Evolutionary conservation across 306 rosid species (phyloP), one percentile per base, ranked within the genome.

Genomic region (Lathyrus tuberosus): DNA sequence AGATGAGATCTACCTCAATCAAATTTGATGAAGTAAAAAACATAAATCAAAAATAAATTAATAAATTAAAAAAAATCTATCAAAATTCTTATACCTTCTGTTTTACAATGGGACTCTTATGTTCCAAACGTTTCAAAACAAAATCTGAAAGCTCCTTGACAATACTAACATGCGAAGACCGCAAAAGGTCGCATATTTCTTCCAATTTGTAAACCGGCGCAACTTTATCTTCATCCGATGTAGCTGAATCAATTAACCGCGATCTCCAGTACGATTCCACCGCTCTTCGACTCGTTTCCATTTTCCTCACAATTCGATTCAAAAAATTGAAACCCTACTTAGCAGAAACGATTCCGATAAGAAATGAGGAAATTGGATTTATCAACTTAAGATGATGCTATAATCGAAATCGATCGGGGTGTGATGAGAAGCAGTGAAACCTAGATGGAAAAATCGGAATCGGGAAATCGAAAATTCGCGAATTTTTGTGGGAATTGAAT

Each of bases 271-370:
- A 95, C 38, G 99, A 87, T 73, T 95, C 99, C 75, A 95, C 99
- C 37, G 97, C 99, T 87, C 99, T 87, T 60, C 99, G 81, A 82
- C 99, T 91, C 62, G 97, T 79, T 74, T 95, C 99, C 99, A 95
- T 95, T 61, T 38, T 35, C 87, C 30, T 54, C 80, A 69, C 70
- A 71, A 76, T 44, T 68, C 42, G 33, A 58, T 26, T 47, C 33
- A 22, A 16, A 24, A 71, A 75, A 26, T 37, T 72, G 68, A 77
- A 76, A 59, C 53, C 62, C 64, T 8, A 13, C 16, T 9, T 35
- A 5, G 30, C 10, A 31, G 61, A 71, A 73, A 69, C 38, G 74
- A 64, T 48, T 38, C 73, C 62, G 66, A 57, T 8, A 3, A 10
- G 9, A 22, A 48, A 49, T 59, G 62, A 35, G n/a, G 37, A 10